A percentile compares a stretch with the other conserved stretches of the same genome.
phyloP scores from a whole-genome alignment of 495 filamentous ascomycete genomes.

The Hypoxylon intermedium region DNA sequence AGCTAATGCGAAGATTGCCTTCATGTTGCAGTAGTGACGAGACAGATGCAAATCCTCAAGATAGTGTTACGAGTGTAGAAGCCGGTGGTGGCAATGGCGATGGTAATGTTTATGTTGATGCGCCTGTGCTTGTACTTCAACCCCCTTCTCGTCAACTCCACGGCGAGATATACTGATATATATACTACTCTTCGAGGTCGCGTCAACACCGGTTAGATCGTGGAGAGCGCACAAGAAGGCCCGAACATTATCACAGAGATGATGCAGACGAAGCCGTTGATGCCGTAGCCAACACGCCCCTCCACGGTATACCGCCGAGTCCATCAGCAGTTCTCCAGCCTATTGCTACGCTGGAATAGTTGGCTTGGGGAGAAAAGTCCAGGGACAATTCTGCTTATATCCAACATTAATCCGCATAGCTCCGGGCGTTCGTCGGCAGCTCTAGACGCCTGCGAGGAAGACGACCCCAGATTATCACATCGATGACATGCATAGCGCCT shows the following conservation, averaged over 20 bases:
- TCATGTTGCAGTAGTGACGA: conserved; percentile 24
- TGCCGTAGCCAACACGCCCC: conserved; percentile 7
- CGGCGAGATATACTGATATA: not conserved
- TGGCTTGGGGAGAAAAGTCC: conserved; percentile 9
- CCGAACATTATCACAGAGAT: conserved; percentile 24
- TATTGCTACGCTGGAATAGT: conserved; percentile 14
- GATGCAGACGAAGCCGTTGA: conserved; percentile 2
- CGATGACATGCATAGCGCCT: conserved; percentile 20
- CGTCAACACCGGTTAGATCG: conserved; percentile 9
- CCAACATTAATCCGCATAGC: conserved; percentile 23
- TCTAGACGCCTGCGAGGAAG: conserved; percentile 5
- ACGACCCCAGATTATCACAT: conserved; percentile 28
- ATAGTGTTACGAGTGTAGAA: conserved; percentile 1
- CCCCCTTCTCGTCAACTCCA: conserved; percentile 6
- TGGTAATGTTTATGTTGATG: too few relatives aligned
- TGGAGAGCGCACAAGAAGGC: conserved; percentile 23
- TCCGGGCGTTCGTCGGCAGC: conserved; percentile 35
- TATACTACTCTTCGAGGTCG: conserved; percentile 24
- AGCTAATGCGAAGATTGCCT: conserved; percentile 18
- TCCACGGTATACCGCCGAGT: conserved; percentile 29
- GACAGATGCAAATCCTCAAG: not conserved
- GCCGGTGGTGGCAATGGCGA: conserved; percentile 1
- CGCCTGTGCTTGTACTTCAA: conserved; percentile 1
- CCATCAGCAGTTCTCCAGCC: conserved; percentile 5
- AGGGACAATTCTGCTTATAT: conserved; percentile 7